A percentile compares a stretch with the other conserved stretches of the same genome.
Conservation (phyloP, 257 asterid species). For the Solanum tarapatanum region DNA sequence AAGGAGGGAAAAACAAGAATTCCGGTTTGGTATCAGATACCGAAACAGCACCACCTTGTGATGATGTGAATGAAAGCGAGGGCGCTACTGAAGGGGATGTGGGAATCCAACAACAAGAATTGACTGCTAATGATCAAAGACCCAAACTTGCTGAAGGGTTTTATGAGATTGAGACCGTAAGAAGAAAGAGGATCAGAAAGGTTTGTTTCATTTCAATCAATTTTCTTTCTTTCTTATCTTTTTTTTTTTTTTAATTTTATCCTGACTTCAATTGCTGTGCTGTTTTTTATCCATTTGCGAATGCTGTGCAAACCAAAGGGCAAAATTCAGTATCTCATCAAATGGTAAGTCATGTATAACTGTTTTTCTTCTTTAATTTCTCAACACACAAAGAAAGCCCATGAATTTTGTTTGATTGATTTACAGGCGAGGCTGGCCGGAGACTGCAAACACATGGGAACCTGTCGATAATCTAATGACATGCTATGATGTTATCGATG, state of each 20-base stretch:
- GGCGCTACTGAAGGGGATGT: neutral
- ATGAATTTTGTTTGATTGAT: neutral
- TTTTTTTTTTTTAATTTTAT: neutral
- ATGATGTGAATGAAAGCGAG: neutral
- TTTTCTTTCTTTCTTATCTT: neutral
- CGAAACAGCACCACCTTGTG: neutral
- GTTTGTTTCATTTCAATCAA: neutral
- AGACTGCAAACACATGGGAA: conserved; percentile 83
- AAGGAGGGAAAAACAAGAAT: conserved; percentile 9
- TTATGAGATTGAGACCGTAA: conserved; percentile 19
- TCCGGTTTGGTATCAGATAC: neutral
- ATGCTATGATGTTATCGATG: conserved; percentile 52
- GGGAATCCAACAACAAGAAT: neutral
- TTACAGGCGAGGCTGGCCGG: conserved; percentile 86
- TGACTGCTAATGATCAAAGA: neutral
- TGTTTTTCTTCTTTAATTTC: neutral
- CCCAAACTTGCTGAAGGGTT: conserved; percentile 20
- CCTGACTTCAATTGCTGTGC: conserved; percentile 6
- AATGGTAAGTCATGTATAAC: conserved; percentile 13
- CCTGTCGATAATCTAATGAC: conserved; percentile 56
- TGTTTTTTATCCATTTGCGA: conserved; percentile 12
- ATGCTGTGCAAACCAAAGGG: conserved; percentile 55
- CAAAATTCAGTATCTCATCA: conserved; percentile 44
- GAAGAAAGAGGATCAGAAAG: conserved; percentile 16
- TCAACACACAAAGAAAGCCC: neutral